These are phyloP conservation scores for Dryadomyces quercivorus DNA, from an alignment of 2,329 filamentous ascomycete genomes.

Conservation along the genomic window DNA sequence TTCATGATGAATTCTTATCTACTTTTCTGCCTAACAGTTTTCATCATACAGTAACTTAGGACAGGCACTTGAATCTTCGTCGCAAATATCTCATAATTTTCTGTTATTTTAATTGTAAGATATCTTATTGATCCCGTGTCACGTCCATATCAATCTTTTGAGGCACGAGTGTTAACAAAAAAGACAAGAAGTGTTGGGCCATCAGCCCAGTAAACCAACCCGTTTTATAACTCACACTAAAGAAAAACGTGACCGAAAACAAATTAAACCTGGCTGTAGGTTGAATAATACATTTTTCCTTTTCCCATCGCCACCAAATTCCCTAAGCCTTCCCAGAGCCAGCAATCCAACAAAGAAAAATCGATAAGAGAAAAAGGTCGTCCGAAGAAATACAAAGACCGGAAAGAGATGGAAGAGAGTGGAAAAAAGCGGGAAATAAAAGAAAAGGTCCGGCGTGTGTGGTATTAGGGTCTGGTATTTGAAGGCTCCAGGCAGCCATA, in stretches of 20 bases:
- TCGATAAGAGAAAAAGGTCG: neutral
- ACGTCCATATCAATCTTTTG: too few species aligned
- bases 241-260: neutral
- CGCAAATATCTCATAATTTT: too few species aligned
- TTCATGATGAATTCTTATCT: too few species aligned
- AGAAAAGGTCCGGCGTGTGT: neutral
- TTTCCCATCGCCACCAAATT: conserved; percentile 10
- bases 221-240: neutral
- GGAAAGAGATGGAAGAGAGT: neutral
- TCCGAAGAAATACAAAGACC: neutral
- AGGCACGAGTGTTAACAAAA: neutral
- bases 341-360: conserved; percentile 2
- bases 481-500: neutral
- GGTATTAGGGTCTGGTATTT: neutral
- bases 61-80: too few species aligned
- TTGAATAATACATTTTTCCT: conserved; percentile 6
- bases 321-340: conserved; percentile 7
- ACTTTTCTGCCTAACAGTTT: too few species aligned
- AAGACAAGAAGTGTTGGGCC: neutral
- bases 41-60: too few species aligned
- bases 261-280: conserved; percentile 5
- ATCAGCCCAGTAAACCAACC: neutral
- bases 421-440: neutral
- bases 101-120: too few species aligned
- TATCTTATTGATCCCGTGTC: too few species aligned